These are phyloP conservation scores for Salvia sclarea DNA, from an alignment of 305 asterid species.

Conservation along the genomic window DNA sequence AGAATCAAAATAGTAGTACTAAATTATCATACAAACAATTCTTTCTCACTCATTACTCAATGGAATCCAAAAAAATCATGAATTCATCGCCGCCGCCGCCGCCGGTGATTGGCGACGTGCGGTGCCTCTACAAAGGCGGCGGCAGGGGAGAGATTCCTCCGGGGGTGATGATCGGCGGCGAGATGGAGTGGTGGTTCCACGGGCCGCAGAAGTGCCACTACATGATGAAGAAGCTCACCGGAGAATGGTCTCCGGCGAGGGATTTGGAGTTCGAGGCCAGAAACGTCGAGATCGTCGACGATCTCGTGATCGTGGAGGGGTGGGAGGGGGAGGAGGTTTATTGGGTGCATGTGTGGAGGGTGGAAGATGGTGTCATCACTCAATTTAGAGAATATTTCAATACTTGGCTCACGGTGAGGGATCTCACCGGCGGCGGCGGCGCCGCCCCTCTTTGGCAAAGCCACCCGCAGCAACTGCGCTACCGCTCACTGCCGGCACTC, in stretches of 20 bases:
- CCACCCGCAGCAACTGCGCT: conserved; percentile 66
- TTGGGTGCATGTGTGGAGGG: conserved; percentile 85
- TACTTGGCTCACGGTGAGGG: conserved; percentile 75
- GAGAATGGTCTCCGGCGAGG: conserved; percentile 38
- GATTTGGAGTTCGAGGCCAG: conserved; percentile 58
- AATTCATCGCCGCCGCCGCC: conserved; percentile 22
- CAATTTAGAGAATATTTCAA: conserved; percentile 78
- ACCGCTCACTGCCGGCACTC: conserved; percentile 64
- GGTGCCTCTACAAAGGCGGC: conserved; percentile 54
- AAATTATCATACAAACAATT: background rate
- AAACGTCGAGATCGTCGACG: conserved; percentile 59
- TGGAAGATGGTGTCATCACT: conserved; percentile 59
- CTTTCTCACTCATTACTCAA: background rate
- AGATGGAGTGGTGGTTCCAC: conserved; percentile 90
- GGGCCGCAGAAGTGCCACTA: conserved; percentile 79
- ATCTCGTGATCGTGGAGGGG: conserved; percentile 70
- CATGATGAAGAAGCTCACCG: conserved; percentile 81
- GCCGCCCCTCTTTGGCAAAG: conserved; percentile 72
- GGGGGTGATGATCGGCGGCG: conserved; percentile 42
- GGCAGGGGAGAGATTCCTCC: conserved; percentile 35
- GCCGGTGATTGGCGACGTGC: conserved; percentile 48
- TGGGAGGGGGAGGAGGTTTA: conserved; percentile 75
- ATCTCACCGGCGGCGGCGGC: conserved; percentile 32
- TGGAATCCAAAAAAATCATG: conserved; percentile 30
- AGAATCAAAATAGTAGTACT: conserved; percentile 7